These are phyloP conservation scores for Aspergillus ruber DNA, from an alignment of 2,329 filamentous ascomycete species.

Conservation along the genomic window DNA sequence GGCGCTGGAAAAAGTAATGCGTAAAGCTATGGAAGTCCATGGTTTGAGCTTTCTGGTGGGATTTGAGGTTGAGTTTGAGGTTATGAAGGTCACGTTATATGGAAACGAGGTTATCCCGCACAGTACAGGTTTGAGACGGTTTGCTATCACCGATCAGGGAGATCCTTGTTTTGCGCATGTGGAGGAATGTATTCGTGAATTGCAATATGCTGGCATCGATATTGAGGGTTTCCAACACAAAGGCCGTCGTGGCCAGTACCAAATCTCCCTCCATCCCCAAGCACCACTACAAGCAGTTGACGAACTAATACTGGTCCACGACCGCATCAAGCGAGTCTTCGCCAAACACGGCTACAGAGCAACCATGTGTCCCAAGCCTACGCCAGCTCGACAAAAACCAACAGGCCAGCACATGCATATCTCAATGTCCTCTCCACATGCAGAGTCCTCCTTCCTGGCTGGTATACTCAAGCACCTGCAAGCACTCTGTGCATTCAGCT, in stretches of 20 bases:
- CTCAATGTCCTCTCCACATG: conserved; percentile 6
- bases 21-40: neutral
- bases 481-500: conserved; percentile 5
- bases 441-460: conserved; percentile 8
- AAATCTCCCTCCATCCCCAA: conserved; percentile 10
- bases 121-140: neutral
- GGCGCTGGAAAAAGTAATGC: conserved; percentile 1
- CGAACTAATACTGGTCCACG: conserved; percentile 10
- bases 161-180: conserved; percentile 4
- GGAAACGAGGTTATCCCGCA: neutral
- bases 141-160: conserved; percentile 1
- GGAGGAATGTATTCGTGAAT: conserved; percentile 1
- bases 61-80: conserved; percentile 10
- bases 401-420: conserved; percentile 14
- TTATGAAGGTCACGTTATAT: conserved; percentile 1
- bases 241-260: conserved; percentile 10
- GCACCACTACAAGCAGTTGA: conserved; percentile 15
- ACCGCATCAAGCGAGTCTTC: conserved; percentile 10
- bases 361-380: conserved; percentile 13
- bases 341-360: conserved; percentile 9
- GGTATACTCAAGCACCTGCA: conserved; percentile 7
- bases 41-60: conserved; percentile 7
- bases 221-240: conserved; percentile 11
- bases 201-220: conserved; percentile 3
- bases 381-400: neutral